Base-by-base conservation (phyloP, 306 rosid species). In the Herpetospermum pedunculosum region DNA sequence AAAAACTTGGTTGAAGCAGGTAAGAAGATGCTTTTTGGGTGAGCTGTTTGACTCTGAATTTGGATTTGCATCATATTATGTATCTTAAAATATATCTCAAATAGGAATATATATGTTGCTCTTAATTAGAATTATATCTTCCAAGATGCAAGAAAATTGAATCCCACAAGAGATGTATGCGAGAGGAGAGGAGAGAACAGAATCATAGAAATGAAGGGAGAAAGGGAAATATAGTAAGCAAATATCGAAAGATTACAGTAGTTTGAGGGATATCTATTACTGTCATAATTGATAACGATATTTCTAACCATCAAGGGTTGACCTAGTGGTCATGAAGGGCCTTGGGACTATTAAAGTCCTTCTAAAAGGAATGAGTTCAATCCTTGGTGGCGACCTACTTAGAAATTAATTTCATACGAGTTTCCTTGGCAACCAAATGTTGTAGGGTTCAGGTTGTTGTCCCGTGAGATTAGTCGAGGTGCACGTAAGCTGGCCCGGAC, bases 1-100 rank as follows among this genome's bases (percentile, higher is more conserved):
- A 89, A 85, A 81, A 91, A 88, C 69, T 87, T 94, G 35, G 77
- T 91, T 62, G 90, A 88, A 80, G 92, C 97, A 73, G 97, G 98
- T 90, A 74, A 81, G 29, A 21, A 50, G 28, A 73, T 10, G 75
- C 50, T 78, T 79, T 52, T 11, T 69, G 16, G 40, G 46, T 65
- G 64, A 53, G 28, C 6, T 18, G 4, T 59, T n/a, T 26, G 15
- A 30, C 26, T 11, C 4, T 43, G 19, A 35, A 57, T 34, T 58
- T 58, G 25, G n/a, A 49, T 76, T 41, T 43, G 35, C 63, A 19
- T 72, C 62, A 75, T 65, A 14, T 37, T 12, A 29, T 65, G 49
- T 8, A 26, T 44, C 4, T 47, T 44, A 37, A 34, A 62, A 62
- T 19, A 35, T 34, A 35, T 30, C 28, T 64, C 29, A n/a, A 64